Conservation (phyloP, 352 stramenopile genomes). For the Phytophthora chlamydospora region DNA sequence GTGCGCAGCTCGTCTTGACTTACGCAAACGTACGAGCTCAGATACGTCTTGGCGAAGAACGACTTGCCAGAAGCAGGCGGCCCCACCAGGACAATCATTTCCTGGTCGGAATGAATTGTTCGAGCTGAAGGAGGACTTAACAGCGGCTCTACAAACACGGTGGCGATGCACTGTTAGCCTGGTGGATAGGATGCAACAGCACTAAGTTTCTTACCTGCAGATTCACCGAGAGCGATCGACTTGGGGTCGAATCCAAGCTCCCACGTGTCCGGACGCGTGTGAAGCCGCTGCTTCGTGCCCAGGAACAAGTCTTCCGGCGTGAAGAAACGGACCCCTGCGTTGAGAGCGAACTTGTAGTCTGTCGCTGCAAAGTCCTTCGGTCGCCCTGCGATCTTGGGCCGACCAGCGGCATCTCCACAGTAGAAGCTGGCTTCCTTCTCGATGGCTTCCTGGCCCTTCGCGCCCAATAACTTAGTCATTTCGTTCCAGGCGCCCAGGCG, state of each 20-base stretch:
- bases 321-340: constrained; percentile 78
- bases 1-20: constrained; percentile 90
- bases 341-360: constrained; percentile 91
- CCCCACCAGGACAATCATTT: constrained; percentile 77
- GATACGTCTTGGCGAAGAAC: constrained; percentile 54
- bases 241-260: constrained; percentile 80
- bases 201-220: constrained; percentile 29
- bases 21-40: constrained; percentile 67
- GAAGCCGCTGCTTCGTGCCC: constrained; percentile 65
- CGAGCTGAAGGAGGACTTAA: constrained; percentile 33
- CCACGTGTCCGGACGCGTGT: constrained; percentile 72
- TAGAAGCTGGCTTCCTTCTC: constrained; percentile 76
- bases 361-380: constrained; percentile 85
- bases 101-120: constrained; percentile 43
- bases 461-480: constrained; percentile 40
- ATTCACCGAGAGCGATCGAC: constrained; percentile 31
- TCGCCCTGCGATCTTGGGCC: constrained; percentile 68
- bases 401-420: constrained; percentile 81
- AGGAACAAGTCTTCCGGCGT: constrained; percentile 89
- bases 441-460: constrained; percentile 31
- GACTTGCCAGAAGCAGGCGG: constrained; percentile 81
- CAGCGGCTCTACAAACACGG: constrained; percentile 25
- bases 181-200: background rate
- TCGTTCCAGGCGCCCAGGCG: constrained; percentile 68
- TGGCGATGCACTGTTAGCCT: background rate